A percentile compares a stretch with the other conserved stretches of the same genome.
These are phyloP conservation scores for Chenopodium suecicum DNA, from an alignment of 148 eudicot species.

Conservation along the genomic window DNA sequence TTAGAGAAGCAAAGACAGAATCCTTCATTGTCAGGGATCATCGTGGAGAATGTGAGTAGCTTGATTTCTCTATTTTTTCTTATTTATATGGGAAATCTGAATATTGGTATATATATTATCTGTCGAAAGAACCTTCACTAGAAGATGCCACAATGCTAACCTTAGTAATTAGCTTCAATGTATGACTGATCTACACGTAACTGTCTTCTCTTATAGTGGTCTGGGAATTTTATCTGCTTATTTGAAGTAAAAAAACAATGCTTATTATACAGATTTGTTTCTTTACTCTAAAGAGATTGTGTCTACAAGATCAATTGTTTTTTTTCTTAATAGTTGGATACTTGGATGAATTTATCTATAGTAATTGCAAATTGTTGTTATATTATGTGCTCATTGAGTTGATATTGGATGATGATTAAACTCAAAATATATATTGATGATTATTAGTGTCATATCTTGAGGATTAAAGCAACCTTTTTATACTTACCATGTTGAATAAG, in stretches of 20 bases:
- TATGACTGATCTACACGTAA: not conserved
- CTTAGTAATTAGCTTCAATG: not conserved
- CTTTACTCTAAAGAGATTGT: not conserved
- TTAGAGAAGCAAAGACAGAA: slow-evolving; percentile 77
- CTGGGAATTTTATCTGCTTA: not conserved
- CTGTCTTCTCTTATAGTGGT: not conserved
- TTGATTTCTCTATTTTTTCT: not conserved
- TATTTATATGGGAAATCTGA: not conserved
- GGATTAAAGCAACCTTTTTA: not conserved
- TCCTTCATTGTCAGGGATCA: slow-evolving; percentile 78
- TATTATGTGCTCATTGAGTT: slow-evolving; percentile 9
- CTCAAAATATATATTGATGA: not conserved
- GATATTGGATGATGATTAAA: not conserved
- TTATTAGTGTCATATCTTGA: not conserved
- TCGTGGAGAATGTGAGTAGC: slow-evolving; percentile 76
- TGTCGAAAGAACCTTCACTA: not conserved
- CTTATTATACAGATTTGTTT: not conserved
- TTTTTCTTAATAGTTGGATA: not conserved
- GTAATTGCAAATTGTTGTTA: not conserved
- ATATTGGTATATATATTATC: not conserved
- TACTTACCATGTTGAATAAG: slow-evolving; percentile 1
- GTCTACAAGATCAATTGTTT: not conserved
- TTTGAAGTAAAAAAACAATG: not conserved
- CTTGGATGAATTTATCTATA: not conserved
- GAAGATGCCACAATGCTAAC: not conserved